Base-by-base conservation (phyloP, 2,329 filamentous ascomycete genomes). In the Raffaelea ambrosiae region DNA sequence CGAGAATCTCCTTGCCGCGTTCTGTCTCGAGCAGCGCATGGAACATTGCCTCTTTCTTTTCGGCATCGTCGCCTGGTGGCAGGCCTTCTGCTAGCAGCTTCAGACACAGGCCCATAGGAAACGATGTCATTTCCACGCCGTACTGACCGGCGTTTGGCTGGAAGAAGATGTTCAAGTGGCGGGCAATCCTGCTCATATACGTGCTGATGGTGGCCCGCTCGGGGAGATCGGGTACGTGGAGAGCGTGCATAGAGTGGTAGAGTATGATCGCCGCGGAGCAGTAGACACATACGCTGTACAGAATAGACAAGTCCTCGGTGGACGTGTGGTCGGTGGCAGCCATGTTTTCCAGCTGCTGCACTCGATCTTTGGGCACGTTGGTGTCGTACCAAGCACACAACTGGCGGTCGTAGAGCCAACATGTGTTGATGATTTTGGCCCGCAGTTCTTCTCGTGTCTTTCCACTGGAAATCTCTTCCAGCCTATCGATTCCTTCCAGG, bases 91-190 rank as follows among this genome's bases (percentile, higher is more conserved):
- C 18, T 3, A 56, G 39, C 8, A 49, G 40, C 33, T 55, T 46
- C 4, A 55, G 38, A 7, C 48, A 51, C 14, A 52, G 31, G 48
- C 54, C 54, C 22, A 56, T 33, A 4, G 51, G 54, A 19, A 55
- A 56, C 1, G 50, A 47, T 11, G 48, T 50, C 50, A 55, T 49
- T 26, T 56, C 53, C 3, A 54, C 43, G 19, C 52, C 51, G 40
- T 51, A 54, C 21, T 54, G 54, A 33, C 54, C 55, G 4, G 52
- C 48, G 35, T 42, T 48, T 11, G 53, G 53, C 40, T 54, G 52
- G 43, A 55, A 55, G 43, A 52, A 55, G 35, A 49, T 44, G 11
- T 48, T 42, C n/a, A 56, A 40, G 41, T 51, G 51, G 21, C 38
- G 19, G 31, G 42, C 45, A 14, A 56, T 54, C 21, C 43, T 48